Evolutionary conservation across 495 filamentous ascomycete genomes (phyloP).

Genomic region (Bombardia bombarda): DNA sequence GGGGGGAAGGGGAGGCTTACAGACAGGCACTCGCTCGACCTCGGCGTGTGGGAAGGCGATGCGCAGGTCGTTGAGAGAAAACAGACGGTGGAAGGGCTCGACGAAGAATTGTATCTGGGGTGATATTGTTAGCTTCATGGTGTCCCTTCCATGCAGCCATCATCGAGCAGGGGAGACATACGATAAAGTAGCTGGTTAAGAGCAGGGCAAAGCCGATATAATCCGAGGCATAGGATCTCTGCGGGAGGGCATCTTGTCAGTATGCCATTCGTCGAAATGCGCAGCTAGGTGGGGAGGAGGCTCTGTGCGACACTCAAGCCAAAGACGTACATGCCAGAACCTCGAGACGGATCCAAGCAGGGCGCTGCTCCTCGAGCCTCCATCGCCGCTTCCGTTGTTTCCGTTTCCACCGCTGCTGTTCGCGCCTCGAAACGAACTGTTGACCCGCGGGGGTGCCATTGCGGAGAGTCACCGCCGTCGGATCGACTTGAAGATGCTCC

Average conservation of each 20-base stretch:
- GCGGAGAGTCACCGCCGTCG: constrained; percentile 36
- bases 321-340: constrained; percentile 40
- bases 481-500: constrained; percentile 25
- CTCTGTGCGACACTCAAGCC: no score
- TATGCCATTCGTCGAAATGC: no score
- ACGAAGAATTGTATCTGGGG: constrained; percentile 60
- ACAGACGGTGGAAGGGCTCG: constrained; percentile 84
- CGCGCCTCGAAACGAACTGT: constrained; percentile 1
- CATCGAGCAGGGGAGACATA: constrained; percentile 23
- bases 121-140: not conserved
- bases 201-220: constrained; percentile 73
- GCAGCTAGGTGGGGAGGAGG: no score
- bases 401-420: no score
- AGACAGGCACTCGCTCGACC: constrained; percentile 73
- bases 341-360: constrained; percentile 34
- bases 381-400: not conserved
- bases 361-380: constrained; percentile 6
- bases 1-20: constrained; percentile 35
- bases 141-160: not conserved
- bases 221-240: constrained; percentile 80
- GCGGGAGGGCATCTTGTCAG: not conserved
- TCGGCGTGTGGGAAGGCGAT: constrained; percentile 84
- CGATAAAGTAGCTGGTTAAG: constrained; percentile 56
- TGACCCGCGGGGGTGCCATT: constrained; percentile 30
- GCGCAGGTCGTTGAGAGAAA: constrained; percentile 69